Conservation (phyloP, 2,329 filamentous ascomycete genomes). For the Sporothrix pallida region DNA sequence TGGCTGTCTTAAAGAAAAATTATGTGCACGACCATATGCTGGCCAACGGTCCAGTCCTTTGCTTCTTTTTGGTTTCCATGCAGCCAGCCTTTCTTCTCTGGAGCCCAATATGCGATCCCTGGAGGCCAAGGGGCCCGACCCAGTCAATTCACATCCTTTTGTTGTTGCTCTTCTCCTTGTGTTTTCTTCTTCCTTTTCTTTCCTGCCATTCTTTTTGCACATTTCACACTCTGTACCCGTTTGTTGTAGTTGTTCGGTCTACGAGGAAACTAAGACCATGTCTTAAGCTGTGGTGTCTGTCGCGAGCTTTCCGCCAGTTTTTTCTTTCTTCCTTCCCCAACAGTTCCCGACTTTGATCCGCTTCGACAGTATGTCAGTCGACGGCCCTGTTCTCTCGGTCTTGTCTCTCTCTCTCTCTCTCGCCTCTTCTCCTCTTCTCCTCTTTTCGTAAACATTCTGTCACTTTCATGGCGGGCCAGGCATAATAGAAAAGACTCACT, state of each 20-base stretch:
- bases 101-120: conserved; percentile 23
- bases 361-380: background rate
- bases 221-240: background rate
- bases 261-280: conserved; percentile 11
- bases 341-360: conserved; percentile 6
- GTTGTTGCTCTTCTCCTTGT: background rate
- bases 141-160: background rate
- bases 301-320: background rate
- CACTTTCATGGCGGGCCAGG: background rate
- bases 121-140: conserved; percentile 9
- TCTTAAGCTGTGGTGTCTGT: background rate
- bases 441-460: background rate
- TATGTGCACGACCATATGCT: background rate
- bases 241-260: conserved; percentile 6
- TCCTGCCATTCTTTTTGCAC: background rate
- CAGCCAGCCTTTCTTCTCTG: conserved; percentile 26
- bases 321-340: conserved; percentile 12
- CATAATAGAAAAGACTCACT: no score
- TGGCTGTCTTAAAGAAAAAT: background rate
- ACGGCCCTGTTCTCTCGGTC: conserved; percentile 10
- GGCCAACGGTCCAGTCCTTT: background rate
- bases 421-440: background rate
- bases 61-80: conserved; percentile 25
- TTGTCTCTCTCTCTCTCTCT: background rate
- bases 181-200: background rate